Evolutionary conservation across 352 stramenopile species (phyloP).

Genomic region (Pythium phragmitis): DNA sequence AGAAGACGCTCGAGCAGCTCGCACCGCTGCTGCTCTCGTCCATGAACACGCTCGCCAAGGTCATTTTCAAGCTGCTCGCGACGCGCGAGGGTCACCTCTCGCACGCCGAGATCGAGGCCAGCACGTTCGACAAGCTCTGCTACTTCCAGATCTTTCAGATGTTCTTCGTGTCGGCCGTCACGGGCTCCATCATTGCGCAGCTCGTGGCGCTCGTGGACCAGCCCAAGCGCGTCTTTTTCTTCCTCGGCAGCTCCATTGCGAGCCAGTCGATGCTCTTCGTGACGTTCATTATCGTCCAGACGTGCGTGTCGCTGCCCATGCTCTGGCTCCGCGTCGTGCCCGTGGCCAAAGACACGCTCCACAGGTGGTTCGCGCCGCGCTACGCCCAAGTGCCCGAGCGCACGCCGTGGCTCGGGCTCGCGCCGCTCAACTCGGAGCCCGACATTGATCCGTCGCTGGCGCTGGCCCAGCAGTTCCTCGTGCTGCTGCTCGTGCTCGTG

Average conservation of each 20-base stretch:
- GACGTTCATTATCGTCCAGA: constrained; percentile 74
- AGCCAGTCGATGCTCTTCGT: constrained; percentile 83
- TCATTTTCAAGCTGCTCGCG: constrained; percentile 67
- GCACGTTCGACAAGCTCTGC: constrained; percentile 71
- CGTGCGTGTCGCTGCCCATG: constrained; percentile 60
- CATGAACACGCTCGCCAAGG: constrained; percentile 69
- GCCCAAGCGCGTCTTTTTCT: constrained; percentile 55
- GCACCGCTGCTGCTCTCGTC: constrained; percentile 59
- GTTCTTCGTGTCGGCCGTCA: constrained; percentile 78
- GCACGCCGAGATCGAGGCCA: constrained; percentile 62
- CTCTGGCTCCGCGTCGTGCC: constrained; percentile 60
- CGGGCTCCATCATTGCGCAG: constrained; percentile 59
- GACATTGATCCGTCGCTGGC: constrained; percentile 59
- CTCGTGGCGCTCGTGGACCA: constrained; percentile 64
- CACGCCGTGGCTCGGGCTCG: constrained; percentile 55
- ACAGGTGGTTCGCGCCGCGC: constrained; percentile 48
- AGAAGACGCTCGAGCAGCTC: constrained; percentile 58
- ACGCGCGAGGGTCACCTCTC: constrained; percentile 67
- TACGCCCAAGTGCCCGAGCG: constrained; percentile 45
- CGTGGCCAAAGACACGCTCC: constrained; percentile 42
- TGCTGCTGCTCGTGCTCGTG: constrained; percentile 72
- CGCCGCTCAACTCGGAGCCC: constrained; percentile 47
- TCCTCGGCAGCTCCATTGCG: constrained; percentile 68
- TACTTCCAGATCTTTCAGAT: constrained; percentile 82
- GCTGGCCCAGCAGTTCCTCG: constrained; percentile 66